Base-by-base conservation (phyloP, 768 basidiomycete genomes). In the Mycena galericulata region DNA sequence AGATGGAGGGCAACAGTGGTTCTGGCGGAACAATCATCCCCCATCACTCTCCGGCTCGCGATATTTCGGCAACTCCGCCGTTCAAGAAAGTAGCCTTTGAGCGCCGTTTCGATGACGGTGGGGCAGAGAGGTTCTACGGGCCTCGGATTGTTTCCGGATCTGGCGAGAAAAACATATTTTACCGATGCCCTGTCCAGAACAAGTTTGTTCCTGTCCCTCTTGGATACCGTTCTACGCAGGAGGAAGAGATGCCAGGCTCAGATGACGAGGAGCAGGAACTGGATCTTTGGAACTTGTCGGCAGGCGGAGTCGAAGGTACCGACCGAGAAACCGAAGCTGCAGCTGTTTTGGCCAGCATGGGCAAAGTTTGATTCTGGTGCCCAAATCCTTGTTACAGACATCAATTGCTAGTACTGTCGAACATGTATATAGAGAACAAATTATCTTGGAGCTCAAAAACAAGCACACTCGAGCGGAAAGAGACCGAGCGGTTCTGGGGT, bases 21-120 rank as follows among this genome's bases (percentile, higher is more conserved):
- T 24, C 15, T 20, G 41, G 17, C 17, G 4, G 7, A 43, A 6
- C 32, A 22, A 5, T 29, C n/a, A 15, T 18, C 36, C 17, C n/a
- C n/a, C n/a, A n/a, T n/a, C n/a, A n/a, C n/a, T n/a, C n/a, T n/a
- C n/a, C n/a, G n/a, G 59, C 34, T 2, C 34, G 40, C 27, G 8
- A 20, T 8, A 8, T 61, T n/a, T 15, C 18, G 8, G 26, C 51
- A 4, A 55, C 50, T 32, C 49, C 61, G 18, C 61, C 61, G 2
- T 29, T 22, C n/a, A 55, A 63, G 43, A 54, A 47, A 26, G 53
- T 63, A 6, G 4, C 62, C 5, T 63, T 54, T 11, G 62, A 63
- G 32, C 40, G 41, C 8, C 40, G 53, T 6, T 63, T 8, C 12
- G 41, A 34, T 2, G 62, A 55, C 5, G 62, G 51, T 4, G 62